A percentile compares a stretch with the other conserved stretches of the same genome.
These are phyloP conservation scores for Anthracocystis panici-leucophaei DNA, from an alignment of 1,284 basidiomycete genomes.

Conservation along the genomic window DNA sequence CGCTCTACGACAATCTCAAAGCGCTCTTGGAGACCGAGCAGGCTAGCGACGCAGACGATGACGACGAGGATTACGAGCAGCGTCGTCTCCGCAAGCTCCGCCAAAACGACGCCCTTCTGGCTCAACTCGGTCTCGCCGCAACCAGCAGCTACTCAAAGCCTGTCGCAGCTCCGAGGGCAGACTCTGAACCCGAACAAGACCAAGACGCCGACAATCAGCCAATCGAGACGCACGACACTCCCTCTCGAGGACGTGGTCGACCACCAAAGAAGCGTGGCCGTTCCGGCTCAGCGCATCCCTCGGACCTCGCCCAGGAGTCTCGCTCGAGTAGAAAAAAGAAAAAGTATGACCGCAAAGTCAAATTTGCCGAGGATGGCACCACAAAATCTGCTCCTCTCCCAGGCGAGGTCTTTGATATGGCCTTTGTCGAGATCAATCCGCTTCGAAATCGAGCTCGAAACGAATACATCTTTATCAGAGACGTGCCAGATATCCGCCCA, in stretches of 20 bases:
- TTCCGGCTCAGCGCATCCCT: conserved; percentile 6
- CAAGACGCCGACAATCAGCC: conserved; percentile 9
- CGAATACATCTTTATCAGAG: conserved; percentile 40
- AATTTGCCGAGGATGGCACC: conserved; percentile 46
- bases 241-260: conserved; percentile 17
- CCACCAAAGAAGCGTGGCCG: conserved; percentile 26
- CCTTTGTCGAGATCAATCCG: conserved; percentile 32
- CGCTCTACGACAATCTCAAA: conserved; percentile 33
- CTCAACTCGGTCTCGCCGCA: conserved; percentile 37
- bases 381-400: conserved; percentile 30
- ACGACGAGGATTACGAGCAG: conserved; percentile 48
- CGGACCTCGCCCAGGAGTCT: not conserved
- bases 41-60: conserved; percentile 25
- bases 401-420: conserved; percentile 34
- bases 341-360: conserved; percentile 40
- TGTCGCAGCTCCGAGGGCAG: not conserved
- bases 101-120: conserved; percentile 38
- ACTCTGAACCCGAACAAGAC: not conserved
- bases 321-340: conserved; percentile 19
- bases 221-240: conserved; percentile 1
- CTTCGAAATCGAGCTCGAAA: conserved; percentile 40
- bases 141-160: not conserved
- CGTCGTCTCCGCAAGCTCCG: conserved; percentile 38
- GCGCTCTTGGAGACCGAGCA: conserved; percentile 30
- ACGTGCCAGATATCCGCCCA: conserved; percentile 38